phyloP scores from a whole-genome alignment of 2,329 filamentous ascomycete species.

The Penicillium sp. region DNA sequence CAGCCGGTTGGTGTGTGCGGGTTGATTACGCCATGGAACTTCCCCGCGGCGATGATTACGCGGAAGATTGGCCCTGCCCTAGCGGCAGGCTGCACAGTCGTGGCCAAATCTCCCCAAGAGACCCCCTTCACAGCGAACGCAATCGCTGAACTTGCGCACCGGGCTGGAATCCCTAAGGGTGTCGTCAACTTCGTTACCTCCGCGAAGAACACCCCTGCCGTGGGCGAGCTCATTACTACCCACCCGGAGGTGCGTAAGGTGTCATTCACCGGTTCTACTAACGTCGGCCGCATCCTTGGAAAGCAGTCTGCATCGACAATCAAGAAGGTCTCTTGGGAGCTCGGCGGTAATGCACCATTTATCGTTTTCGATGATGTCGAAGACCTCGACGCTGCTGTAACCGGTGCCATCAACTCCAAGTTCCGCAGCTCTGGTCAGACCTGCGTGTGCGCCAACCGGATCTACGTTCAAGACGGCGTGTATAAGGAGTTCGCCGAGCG shows the following conservation, averaged over 20 bases:
- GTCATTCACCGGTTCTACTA: slow-evolving; percentile 80
- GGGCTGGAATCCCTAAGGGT: slow-evolving; percentile 84
- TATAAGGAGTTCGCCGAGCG: slow-evolving; percentile 54
- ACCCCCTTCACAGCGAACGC: slow-evolving; percentile 90
- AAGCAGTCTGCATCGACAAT: slow-evolving; percentile 78
- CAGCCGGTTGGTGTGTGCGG: slow-evolving; percentile 67
- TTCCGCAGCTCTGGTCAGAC: slow-evolving; percentile 96
- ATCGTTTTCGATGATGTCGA: slow-evolving; percentile 91
- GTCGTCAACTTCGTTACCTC: slow-evolving; percentile 88
- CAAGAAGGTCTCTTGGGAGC: slow-evolving; percentile 85
- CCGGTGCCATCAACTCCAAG: slow-evolving; percentile 79
- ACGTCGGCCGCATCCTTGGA: slow-evolving; percentile 75
- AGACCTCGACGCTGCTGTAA: slow-evolving; percentile 78
- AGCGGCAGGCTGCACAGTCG: slow-evolving; percentile 92
- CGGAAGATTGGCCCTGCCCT: slow-evolving; percentile 58
- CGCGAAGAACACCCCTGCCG: slow-evolving; percentile 71
- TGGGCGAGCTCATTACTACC: slow-evolving; percentile 75
- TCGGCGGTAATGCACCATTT: slow-evolving; percentile 92
- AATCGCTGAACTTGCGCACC: slow-evolving; percentile 77
- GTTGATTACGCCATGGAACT: slow-evolving; percentile 67
- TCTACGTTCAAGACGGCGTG: slow-evolving; percentile 52
- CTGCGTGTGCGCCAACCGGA: slow-evolving; percentile 73
- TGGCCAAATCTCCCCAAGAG: slow-evolving; percentile 86
- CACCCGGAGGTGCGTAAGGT: slow-evolving; percentile 78
- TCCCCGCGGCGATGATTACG: slow-evolving; percentile 55